These are phyloP conservation scores for Euphrasia confusa DNA, from an alignment of 257 asterid species.

Conservation along the genomic window DNA sequence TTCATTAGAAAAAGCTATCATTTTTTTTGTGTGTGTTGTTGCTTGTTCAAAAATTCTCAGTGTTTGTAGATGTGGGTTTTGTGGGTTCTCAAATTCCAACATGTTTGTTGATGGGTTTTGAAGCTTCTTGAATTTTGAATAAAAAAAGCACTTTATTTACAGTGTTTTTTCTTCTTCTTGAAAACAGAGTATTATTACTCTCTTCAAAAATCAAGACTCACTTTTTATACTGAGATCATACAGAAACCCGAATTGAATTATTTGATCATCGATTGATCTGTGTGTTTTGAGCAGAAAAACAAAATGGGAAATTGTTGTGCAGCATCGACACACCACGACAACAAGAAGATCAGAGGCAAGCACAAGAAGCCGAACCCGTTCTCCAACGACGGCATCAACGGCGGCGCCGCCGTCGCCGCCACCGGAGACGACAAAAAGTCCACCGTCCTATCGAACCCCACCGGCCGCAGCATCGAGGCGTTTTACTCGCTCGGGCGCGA, in stretches of 20 bases:
- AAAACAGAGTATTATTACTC: constrained; percentile 14
- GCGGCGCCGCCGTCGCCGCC: constrained; percentile 10
- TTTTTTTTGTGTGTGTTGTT: background rate
- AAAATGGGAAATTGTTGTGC: constrained; percentile 59
- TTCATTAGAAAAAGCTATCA: background rate
- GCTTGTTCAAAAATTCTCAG: background rate
- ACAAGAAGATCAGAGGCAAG: constrained; percentile 27
- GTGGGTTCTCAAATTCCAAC: background rate
- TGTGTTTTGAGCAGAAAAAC: constrained; percentile 17
- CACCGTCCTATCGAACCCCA: constrained; percentile 37
- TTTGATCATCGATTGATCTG: background rate
- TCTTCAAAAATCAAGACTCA: constrained; percentile 7
- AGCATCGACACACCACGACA: constrained; percentile 43
- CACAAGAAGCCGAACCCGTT: constrained; percentile 36
- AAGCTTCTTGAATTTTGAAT: constrained; percentile 17
- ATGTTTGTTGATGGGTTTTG: constrained; percentile 17
- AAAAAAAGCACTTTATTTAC: background rate
- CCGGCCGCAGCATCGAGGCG: constrained; percentile 44
- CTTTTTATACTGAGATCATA: background rate
- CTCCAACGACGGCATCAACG: constrained; percentile 21
- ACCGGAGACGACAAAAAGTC: constrained; percentile 34
- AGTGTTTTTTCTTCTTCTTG: background rate
- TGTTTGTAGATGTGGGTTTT: background rate
- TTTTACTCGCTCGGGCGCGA: constrained; percentile 47
- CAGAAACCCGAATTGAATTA: constrained; percentile 14